Conservation (phyloP, 1,284 basidiomycete genomes). For the Apiotrichum gamsii region DNA sequence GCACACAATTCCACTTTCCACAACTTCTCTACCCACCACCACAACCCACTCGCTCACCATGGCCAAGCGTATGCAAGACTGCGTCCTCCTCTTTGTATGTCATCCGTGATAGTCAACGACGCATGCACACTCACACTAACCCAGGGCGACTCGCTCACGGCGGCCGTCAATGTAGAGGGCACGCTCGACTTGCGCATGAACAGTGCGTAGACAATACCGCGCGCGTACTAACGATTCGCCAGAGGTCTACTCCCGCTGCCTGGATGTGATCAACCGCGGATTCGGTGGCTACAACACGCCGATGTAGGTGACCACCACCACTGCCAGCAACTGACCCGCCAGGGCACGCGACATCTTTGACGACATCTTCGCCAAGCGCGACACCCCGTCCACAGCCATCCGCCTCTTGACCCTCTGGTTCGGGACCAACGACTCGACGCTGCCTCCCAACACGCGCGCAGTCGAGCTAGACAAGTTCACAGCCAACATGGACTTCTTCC, state of each 20-base stretch:
- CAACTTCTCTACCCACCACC: no score
- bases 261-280: constrained; percentile 37
- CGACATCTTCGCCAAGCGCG: constrained; percentile 32
- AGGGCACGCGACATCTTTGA: constrained; percentile 19
- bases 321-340: neutral
- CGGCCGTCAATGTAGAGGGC: no score
- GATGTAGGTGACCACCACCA: constrained; percentile 14
- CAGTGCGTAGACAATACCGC: no score
- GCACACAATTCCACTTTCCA: no score
- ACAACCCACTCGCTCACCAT: constrained; percentile 16
- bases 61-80: constrained; percentile 27
- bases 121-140: neutral
- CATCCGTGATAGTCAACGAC: no score
- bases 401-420: constrained; percentile 39
- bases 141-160: constrained; percentile 25
- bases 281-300: constrained; percentile 34
- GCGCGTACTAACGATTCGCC: neutral
- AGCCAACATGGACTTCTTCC: constrained; percentile 23
- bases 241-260: constrained; percentile 31
- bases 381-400: constrained; percentile 9
- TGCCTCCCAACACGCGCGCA: neutral
- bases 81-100: constrained; percentile 24
- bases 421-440: constrained; percentile 28
- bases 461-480: constrained; percentile 22
- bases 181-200: constrained; percentile 8